Evolutionary conservation across 2,329 filamentous ascomycete species (phyloP), one percentile per base, ranked within the genome.

Genomic region (Magnaporthiopsis incrustans): DNA sequence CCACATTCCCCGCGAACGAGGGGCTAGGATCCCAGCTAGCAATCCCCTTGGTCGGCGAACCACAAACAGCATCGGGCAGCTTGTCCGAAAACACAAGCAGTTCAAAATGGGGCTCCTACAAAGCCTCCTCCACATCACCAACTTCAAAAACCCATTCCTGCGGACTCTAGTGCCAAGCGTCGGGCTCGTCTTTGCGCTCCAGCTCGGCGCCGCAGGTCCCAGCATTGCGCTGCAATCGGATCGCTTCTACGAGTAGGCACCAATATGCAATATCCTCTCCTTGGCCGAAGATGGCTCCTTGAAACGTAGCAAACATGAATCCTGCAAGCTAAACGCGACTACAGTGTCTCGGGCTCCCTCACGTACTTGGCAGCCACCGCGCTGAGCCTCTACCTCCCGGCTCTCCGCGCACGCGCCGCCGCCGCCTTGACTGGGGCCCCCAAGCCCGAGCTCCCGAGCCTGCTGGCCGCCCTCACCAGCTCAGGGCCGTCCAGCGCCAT

Each of bases 281-380:
- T 3, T 15, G 11, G 25, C 57, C 26, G 5, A 58, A 27, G 12
- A 12, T 22, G 10, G 10, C 33, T 2, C 33, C 2, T 60, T 25
- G 4, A 18, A 33, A 38, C 7, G 11, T 12, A 35, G 35, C 18
- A 22, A 22, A 3, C 12, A 50, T 18, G 7, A 27, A 25, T 50
- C 35, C n/a, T 18, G 35, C 18, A 18, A 38, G 35, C 35, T 38
- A 38, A 38, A 18, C 15, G 35, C 35, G 14, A 4, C 53, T 22
- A 1, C 61, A 63, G 61, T 63, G 61, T 88, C 60, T 87, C 85
- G 2, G 88, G 88, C 60, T 86, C 85, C 18, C 70, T 88, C 38
- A 89, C 87, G 2, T 89, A 88, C 71, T 78, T 90, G 53, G 84
- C 85, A 63, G 86, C 87, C 71, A 85, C 85, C 18, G 82, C 84